Base-by-base conservation (phyloP, 148 eudicot genomes). In the Chenopodium quinoa region DNA sequence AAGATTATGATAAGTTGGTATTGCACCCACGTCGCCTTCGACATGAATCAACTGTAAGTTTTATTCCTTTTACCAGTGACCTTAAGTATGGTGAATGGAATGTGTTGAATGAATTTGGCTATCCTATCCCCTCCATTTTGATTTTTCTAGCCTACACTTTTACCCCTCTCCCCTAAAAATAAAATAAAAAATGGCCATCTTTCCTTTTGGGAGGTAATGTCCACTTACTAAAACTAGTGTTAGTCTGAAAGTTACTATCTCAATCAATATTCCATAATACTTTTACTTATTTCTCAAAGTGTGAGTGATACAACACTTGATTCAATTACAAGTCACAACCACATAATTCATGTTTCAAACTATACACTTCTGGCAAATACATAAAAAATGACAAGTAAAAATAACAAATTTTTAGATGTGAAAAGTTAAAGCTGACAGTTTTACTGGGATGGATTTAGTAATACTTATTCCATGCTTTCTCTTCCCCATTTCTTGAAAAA, bases 11-110 rank as follows among this genome's bases (percentile, higher is more conserved):
- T 81, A 90, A 90, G 73, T 79, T 95, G 84, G 85, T 86, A 76
- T 81, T 85, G 63, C 86, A 88, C 62, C 92, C 91, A 77, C 94
- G 99, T 19, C 93, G 88, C 47, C 75, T 95, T 79, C 89, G 97
- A 77, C 91, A 95, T 72, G 99, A 95, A 86, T 92, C 99, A 74
- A 95, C 99, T 80, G 99, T 95, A 88, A 87, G 99, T 86, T 75
- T 31, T 77, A 40, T n/a, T 78, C 12, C 67, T 64, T 37, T 31
- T 75, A 72, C 52, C 34, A 27, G 16, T 46, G 63, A 27, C 29
- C 29, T 27, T 73, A 13, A 60, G 22, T 9, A 29, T 68, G 76
- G 48, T 27, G 9, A 17, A 40, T 44, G 70, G 20, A 32, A 11
- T 79, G 25, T 32, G 20, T 22, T 48, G 62, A n/a, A 46, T 78